A percentile compares a stretch with the other conserved stretches of the same genome.
phyloP scores from a whole-genome alignment of 352 stramenopile species.

The Phytophthora aleatoria region DNA sequence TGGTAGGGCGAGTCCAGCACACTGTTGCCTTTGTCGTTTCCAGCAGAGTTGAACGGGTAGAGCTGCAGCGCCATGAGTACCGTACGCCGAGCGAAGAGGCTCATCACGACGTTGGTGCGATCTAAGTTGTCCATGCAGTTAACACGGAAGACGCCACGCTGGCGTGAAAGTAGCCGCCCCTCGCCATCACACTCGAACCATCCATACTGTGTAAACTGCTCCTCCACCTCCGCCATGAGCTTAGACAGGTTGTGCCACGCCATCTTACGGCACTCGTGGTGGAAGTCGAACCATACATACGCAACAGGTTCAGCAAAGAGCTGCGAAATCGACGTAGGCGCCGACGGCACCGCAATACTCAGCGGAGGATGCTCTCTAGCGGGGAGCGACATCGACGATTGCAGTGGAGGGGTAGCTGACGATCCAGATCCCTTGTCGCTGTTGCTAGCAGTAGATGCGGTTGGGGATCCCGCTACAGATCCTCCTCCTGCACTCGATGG shows the following conservation, averaged over 20 bases:
- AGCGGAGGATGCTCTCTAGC: slow-evolving; percentile 15
- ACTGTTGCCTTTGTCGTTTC: slow-evolving; percentile 58
- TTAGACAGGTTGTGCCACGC: slow-evolving; percentile 92
- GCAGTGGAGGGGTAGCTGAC: slow-evolving; percentile 16
- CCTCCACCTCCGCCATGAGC: slow-evolving; percentile 87
- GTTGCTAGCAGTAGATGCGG: slow-evolving; percentile 32
- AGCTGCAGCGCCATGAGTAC: slow-evolving; percentile 85
- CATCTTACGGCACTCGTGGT: slow-evolving; percentile 95
- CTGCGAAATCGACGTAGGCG: slow-evolving; percentile 60
- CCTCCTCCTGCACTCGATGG: slow-evolving; percentile 19
- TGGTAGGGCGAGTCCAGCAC: slow-evolving; percentile 72
- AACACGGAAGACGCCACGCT: slow-evolving; percentile 93
- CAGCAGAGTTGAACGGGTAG: slow-evolving; percentile 49
- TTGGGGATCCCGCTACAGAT: slow-evolving; percentile 34
- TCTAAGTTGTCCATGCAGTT: slow-evolving; percentile 99
- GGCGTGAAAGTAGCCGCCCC: slow-evolving; percentile 58
- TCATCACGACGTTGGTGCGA: slow-evolving; percentile 85
- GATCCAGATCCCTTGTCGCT: slow-evolving; percentile 32
- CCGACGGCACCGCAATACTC: slow-evolving; percentile 39
- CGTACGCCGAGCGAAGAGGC: slow-evolving; percentile 88
- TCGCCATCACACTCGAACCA: slow-evolving; percentile 54
- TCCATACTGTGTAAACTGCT: slow-evolving; percentile 77
- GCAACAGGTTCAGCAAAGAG: slow-evolving; percentile 64
- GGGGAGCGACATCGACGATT: slow-evolving; percentile 32
- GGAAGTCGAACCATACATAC: slow-evolving; percentile 97